Evolutionary conservation across 2,329 filamentous ascomycete species (phyloP).

Genomic region (Alternaria longipes): DNA sequence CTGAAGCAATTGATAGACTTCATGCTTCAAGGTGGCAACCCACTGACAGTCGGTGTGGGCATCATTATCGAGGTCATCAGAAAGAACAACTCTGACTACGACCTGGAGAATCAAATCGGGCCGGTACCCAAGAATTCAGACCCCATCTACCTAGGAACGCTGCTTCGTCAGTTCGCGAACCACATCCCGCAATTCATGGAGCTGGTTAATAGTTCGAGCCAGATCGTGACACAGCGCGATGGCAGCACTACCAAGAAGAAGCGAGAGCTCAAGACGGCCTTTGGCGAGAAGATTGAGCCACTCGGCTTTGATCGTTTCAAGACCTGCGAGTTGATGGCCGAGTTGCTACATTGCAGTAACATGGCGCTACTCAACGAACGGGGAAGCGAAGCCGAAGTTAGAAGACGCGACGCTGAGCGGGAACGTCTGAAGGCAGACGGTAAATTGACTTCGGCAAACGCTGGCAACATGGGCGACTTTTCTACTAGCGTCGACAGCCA

Average conservation of each 20-base stretch:
- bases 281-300: slow-evolving; percentile 89
- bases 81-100: slow-evolving; percentile 99
- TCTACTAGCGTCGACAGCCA: slow-evolving; percentile 62
- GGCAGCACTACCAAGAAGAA: slow-evolving; percentile 71
- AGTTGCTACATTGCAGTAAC: slow-evolving; percentile 96
- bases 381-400: slow-evolving; percentile 88
- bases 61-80: slow-evolving; percentile 98
- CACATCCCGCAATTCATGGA: slow-evolving; percentile 95
- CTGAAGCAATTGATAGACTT: slow-evolving; percentile 85
- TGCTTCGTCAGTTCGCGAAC: slow-evolving; percentile 87
- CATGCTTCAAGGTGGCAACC: slow-evolving; percentile 94
- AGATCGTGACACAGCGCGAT: slow-evolving; percentile 65
- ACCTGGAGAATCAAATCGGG: slow-evolving; percentile 86
- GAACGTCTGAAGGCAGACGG: slow-evolving; percentile 81
- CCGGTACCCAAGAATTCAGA: slow-evolving; percentile 84
- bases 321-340: slow-evolving; percentile 98
- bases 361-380: slow-evolving; percentile 95
- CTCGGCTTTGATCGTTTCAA: slow-evolving; percentile 98
- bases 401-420: slow-evolving; percentile 79
- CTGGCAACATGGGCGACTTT: slow-evolving; percentile 65
- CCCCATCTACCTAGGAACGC: slow-evolving; percentile 92
- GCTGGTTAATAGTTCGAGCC: slow-evolving; percentile 78
- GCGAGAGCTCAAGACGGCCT: slow-evolving; percentile 82
- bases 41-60: slow-evolving; percentile 93
- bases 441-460: slow-evolving; percentile 68